Conservation (phyloP, 139 green algal genomes). For the Deuterostichococcus epilithicus region DNA sequence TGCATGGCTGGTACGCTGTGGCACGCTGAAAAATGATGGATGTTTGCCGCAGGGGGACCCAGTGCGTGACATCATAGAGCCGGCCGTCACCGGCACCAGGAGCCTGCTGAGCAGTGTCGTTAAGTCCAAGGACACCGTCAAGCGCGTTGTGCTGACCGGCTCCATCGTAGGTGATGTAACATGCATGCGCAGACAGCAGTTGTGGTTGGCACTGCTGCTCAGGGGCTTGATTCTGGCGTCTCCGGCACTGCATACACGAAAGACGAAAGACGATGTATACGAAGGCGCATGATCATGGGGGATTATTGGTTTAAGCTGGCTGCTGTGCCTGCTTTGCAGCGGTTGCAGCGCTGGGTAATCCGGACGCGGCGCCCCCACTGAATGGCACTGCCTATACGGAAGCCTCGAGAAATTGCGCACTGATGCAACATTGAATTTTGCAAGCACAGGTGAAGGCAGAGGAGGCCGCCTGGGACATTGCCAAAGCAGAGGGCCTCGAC, state of each 20-base stretch:
- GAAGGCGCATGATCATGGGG: no score
- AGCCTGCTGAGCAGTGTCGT: conserved; percentile 52
- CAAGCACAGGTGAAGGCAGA: conserved; percentile 60
- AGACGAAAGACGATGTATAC: no score
- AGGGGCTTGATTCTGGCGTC: no score
- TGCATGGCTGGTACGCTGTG: no score
- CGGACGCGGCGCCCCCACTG: neutral
- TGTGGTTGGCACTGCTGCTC: no score
- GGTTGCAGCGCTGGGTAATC: neutral
- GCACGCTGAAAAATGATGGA: no score
- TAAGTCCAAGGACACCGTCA: conserved; percentile 27
- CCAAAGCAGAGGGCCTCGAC: conserved; percentile 44
- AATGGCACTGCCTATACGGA: neutral
- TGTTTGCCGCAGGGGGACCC: conserved; percentile 33
- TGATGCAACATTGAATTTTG: no score
- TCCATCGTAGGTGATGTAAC: conserved; percentile 42
- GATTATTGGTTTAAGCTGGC: no score
- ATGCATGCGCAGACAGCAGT: neutral
- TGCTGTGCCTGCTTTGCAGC: no score
- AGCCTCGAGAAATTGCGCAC: neutral
- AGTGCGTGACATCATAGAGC: conserved; percentile 30
- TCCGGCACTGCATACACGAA: no score
- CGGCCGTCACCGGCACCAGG: conserved; percentile 53
- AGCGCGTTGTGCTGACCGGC: conserved; percentile 62
- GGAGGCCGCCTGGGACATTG: conserved; percentile 55